A percentile compares a stretch with the other conserved stretches of the same genome.
Evolutionary conservation across 2,329 filamentous ascomycete species (phyloP).

Genomic region (Cladosporium velox): DNA sequence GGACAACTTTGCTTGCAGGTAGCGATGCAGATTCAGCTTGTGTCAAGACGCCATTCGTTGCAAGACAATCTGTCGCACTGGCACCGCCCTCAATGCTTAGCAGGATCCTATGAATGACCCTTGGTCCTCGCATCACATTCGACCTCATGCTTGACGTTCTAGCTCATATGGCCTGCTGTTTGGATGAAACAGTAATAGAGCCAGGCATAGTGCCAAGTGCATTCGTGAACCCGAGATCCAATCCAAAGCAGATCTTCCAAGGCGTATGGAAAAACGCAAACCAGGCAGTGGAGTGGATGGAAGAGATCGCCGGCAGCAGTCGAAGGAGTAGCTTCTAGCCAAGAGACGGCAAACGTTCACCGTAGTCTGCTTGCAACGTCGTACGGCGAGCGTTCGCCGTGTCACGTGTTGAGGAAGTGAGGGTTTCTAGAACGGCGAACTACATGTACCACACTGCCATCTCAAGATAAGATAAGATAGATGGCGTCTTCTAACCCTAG

Average conservation of each 20-base stretch:
- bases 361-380: neutral
- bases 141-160: too few relatives aligned
- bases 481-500: neutral
- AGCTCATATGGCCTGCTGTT: too few relatives aligned
- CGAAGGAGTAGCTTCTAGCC: neutral
- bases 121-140: too few relatives aligned
- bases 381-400: neutral
- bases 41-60: neutral
- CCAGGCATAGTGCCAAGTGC: neutral
- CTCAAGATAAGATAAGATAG: neutral
- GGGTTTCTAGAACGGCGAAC: too few relatives aligned
- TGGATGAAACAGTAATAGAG: neutral
- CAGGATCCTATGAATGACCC: too few relatives aligned
- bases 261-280: neutral
- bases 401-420: neutral
- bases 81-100: too few relatives aligned
- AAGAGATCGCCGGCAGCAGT: neutral
- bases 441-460: too few relatives aligned
- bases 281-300: neutral
- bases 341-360: neutral
- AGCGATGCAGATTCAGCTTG: neutral
- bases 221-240: neutral
- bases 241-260: neutral
- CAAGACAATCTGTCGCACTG: neutral
- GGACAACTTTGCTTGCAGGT: neutral